phyloP scores from a whole-genome alignment of 208 protist species.

The Acanthamoeba sp. region DNA sequence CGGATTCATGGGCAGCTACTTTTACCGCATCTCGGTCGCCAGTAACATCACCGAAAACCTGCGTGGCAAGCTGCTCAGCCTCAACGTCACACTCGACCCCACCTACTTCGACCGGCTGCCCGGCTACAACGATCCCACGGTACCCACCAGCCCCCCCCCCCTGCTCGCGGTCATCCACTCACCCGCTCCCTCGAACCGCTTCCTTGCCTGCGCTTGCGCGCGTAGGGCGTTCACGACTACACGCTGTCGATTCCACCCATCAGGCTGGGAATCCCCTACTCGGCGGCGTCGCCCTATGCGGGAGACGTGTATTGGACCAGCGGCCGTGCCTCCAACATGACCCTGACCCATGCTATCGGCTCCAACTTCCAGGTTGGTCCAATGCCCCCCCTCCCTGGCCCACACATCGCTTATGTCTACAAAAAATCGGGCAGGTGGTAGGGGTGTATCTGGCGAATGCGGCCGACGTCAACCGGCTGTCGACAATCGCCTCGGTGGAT shows the following conservation, averaged over 20 bases:
- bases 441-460: slow-evolving; percentile 3
- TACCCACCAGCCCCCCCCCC: background rate
- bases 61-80: slow-evolving; percentile 13
- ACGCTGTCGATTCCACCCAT: slow-evolving; percentile 53
- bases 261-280: slow-evolving; percentile 20
- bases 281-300: background rate
- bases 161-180: background rate
- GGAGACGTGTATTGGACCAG: slow-evolving; percentile 47
- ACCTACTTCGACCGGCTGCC: slow-evolving; percentile 76
- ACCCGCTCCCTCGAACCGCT: too few species aligned
- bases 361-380: background rate
- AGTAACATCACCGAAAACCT: slow-evolving; percentile 69
- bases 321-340: slow-evolving; percentile 23
- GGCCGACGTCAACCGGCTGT: background rate
- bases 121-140: slow-evolving; percentile 59
- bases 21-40: slow-evolving; percentile 67
- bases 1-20: slow-evolving; percentile 80
- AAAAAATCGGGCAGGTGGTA: background rate
- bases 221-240: slow-evolving; percentile 26
- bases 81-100: slow-evolving; percentile 55
- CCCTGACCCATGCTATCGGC: slow-evolving; percentile 10
- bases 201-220: too few species aligned
- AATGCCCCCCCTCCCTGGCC: background rate
- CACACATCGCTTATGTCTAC: background rate
- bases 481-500: background rate